These are phyloP conservation scores for Pythium brassicae DNA, from an alignment of 352 stramenopile species.

Conservation along the genomic window DNA sequence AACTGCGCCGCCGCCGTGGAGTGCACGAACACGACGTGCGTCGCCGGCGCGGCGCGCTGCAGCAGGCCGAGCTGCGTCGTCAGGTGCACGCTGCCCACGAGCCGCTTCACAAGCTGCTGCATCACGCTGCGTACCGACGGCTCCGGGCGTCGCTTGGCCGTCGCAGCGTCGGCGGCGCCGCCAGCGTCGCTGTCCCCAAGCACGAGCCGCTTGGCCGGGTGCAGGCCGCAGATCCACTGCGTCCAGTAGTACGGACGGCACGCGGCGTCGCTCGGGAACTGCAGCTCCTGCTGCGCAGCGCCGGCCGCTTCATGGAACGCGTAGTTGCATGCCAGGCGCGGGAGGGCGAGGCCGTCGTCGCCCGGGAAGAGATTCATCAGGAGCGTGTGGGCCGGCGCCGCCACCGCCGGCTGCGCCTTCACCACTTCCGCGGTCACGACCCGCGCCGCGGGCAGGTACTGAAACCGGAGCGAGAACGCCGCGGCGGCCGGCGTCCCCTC, in stretches of 20 bases:
- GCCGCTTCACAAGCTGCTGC: conserved; percentile 50
- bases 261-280: conserved; percentile 32
- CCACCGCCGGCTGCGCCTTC: conserved; percentile 7
- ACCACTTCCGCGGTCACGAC: conserved; percentile 55
- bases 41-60: conserved; percentile 13
- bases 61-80: conserved; percentile 44
- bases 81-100: conserved; percentile 35
- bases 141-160: conserved; percentile 32
- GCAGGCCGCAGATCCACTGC: conserved; percentile 70
- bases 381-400: conserved; percentile 17
- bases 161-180: conserved; percentile 1
- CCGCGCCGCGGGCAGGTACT: conserved; percentile 50
- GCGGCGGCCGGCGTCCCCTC: conserved; percentile 17
- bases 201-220: conserved; percentile 35
- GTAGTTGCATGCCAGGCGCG: conserved; percentile 44
- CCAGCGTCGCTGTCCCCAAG: background rate
- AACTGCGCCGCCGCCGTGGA: conserved; percentile 37
- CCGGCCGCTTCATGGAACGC: conserved; percentile 25
- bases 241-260: conserved; percentile 68
- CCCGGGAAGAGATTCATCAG: conserved; percentile 62
- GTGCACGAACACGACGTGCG: conserved; percentile 28
- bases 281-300: conserved; percentile 22
- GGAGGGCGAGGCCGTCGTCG: conserved; percentile 43
- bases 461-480: conserved; percentile 54
- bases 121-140: conserved; percentile 68